Percentiles rank a stretch among this genome's conserved stretches.
Evolutionary conservation across 2,329 filamentous ascomycete genomes (phyloP).

Genomic region (Penicillium nordicum): DNA sequence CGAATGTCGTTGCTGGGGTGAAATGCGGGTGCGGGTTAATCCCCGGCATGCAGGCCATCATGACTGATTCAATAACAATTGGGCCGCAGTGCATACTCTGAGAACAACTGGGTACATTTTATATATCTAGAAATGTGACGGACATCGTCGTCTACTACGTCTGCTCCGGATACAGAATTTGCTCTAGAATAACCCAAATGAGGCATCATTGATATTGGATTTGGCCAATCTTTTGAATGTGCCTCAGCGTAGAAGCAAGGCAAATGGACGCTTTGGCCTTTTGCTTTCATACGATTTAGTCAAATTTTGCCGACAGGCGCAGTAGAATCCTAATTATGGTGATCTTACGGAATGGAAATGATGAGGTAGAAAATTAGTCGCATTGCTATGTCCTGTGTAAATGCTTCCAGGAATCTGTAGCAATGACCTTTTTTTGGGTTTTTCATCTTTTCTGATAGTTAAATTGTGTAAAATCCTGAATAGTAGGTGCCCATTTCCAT

Average conservation of each 20-base stretch:
- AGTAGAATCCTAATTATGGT: not conserved
- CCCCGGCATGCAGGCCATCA: not conserved
- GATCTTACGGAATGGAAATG: not conserved
- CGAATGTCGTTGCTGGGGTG: no score
- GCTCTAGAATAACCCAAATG: not conserved
- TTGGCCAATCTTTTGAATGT: not conserved
- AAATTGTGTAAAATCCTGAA: not conserved
- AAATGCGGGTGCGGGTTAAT: no score
- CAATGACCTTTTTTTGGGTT: no score
- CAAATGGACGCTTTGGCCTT: not conserved
- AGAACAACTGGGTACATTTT: not conserved
- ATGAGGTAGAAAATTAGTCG: not conserved
- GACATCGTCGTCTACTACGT: no score
- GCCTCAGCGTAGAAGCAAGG: no score
- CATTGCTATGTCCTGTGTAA: not conserved
- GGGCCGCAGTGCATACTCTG: not conserved
- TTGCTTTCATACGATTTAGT: not conserved
- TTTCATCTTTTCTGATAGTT: not conserved
- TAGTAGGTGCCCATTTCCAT: not conserved
- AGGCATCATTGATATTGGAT: not conserved
- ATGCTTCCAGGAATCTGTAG: not conserved
- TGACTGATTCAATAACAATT: not conserved
- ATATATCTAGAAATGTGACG: not conserved
- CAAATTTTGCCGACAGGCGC: no score
- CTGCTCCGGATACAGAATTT: not conserved